Base-by-base conservation (phyloP, 768 basidiomycete genomes). In the Leccinum aurantiacum region DNA sequence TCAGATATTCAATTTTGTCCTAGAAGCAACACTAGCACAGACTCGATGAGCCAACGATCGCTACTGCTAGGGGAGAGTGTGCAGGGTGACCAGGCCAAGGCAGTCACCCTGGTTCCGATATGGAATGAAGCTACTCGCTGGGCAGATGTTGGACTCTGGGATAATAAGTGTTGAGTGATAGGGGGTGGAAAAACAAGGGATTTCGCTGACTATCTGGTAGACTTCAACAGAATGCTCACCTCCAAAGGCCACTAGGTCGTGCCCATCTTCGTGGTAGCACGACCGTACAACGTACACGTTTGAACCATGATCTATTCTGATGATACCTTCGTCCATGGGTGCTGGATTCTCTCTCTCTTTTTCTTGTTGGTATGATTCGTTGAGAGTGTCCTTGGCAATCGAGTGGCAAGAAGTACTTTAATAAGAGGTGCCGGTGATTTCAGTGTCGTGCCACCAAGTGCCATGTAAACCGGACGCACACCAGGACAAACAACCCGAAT, bases 41-140 rank as follows among this genome's bases (percentile, higher is more conserved):
- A 92, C 91, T 93, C 88, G 33, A 92, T 76, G 54, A 80, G 69
- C 91, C 91, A 93, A 38, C 81, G 75, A 57, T 87, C 85, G 56
- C 80, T 80, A 19, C 75, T 74, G 14, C 84, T 82, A 3, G 91
- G 88, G 6, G 91, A 93, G 6, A 84, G 75, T 7, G 89, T 78
- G 13, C 79, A 76, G 44, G 89, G 80, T 3, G 91, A 93, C 87
- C 90, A 93, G 3, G 91, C 89, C 14, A 93, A 71, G 5, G 92
- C 83, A 3, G 89, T 91, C 47, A 90, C 79, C 53, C 84, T 80
- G 10, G 80, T 78, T 19, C 91, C 91, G 47, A 93, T 74, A 74
- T 90, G 82, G 67, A 93, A 93, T 19, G 84, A 84, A 48, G 90
- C 90, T 65, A 93, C 65, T 37, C 75, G 76, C 59, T 76, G 77